Evolutionary conservation across 2,329 filamentous ascomycete genomes (phyloP).

Genomic region (Fusarium bulbicola): DNA sequence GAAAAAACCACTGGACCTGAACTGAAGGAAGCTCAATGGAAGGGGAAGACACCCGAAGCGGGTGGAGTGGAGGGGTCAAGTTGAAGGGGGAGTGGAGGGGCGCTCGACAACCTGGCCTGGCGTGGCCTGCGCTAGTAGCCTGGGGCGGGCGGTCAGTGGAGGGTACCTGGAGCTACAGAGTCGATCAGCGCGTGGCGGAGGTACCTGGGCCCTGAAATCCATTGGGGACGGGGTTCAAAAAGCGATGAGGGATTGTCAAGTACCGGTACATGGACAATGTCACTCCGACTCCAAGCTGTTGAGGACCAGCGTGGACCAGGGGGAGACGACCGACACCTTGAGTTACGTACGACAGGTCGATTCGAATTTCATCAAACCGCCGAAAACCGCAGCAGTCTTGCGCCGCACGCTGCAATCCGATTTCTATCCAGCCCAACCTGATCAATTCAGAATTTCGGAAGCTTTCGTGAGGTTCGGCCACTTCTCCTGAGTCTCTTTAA

Average conservation of each 20-base stretch:
- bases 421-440: background rate
- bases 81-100: conserved; percentile 26
- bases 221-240: conserved; percentile 35
- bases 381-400: conserved; percentile 36
- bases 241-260: conserved; percentile 36
- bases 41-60: conserved; percentile 36
- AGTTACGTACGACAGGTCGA: conserved; percentile 36
- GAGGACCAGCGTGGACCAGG: conserved; percentile 40
- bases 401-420: conserved; percentile 11
- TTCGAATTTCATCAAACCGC: conserved; percentile 24
- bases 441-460: conserved; percentile 1
- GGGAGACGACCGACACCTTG: conserved; percentile 24
- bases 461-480: conserved; percentile 18
- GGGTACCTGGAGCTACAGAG: conserved; percentile 28
- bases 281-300: conserved; percentile 38
- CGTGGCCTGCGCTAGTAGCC: conserved; percentile 10
- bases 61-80: conserved; percentile 39
- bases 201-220: conserved; percentile 35
- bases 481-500: background rate
- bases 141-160: conserved; percentile 27
- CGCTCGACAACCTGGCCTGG: conserved; percentile 17
- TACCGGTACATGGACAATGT: conserved; percentile 35
- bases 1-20: conserved; percentile 39
- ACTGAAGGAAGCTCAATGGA: conserved; percentile 42
- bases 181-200: conserved; percentile 16